Conservation (phyloP, 1,139 yeast genomes). For the Saccharomyces hybrid region DNA sequence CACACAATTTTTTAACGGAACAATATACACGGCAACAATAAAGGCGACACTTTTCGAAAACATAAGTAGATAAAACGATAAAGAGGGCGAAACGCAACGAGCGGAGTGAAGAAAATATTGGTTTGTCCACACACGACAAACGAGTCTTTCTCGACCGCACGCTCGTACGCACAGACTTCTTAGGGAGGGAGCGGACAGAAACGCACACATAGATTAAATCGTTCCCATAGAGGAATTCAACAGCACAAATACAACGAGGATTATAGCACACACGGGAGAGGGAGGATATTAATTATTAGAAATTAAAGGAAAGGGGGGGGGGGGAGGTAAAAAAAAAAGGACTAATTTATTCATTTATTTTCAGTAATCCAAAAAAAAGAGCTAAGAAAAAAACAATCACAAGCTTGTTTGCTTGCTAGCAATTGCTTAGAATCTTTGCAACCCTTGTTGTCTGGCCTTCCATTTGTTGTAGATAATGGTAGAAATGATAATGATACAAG, state of each 20-base stretch:
- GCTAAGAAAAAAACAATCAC: neutral
- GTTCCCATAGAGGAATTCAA: neutral
- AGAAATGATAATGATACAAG: constrained; percentile 34
- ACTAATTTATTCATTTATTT: neutral
- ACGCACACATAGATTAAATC: neutral
- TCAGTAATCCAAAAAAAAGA: neutral
- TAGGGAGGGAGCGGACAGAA: neutral
- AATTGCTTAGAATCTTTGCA: constrained; percentile 34
- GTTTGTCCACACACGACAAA: neutral
- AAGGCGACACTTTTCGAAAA: neutral
- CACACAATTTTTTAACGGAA: constrained; percentile 1
- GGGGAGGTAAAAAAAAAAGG: no score
- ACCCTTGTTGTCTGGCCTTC: constrained; percentile 35
- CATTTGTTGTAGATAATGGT: constrained; percentile 30
- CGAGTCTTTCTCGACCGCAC: neutral
- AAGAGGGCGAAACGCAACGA: neutral
- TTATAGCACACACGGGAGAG: neutral
- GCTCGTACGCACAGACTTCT: neutral
- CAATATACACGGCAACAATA: neutral
- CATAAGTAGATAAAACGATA: neutral
- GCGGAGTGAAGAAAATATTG: neutral
- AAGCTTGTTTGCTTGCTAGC: neutral
- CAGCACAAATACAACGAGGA: neutral
- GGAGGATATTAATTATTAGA: neutral
- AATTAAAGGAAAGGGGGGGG: neutral